A percentile compares a stretch with the other conserved stretches of the same genome.
phyloP scores from a whole-genome alignment of 352 stramenopile genomes.

The Globisporangium abappressorium region DNA sequence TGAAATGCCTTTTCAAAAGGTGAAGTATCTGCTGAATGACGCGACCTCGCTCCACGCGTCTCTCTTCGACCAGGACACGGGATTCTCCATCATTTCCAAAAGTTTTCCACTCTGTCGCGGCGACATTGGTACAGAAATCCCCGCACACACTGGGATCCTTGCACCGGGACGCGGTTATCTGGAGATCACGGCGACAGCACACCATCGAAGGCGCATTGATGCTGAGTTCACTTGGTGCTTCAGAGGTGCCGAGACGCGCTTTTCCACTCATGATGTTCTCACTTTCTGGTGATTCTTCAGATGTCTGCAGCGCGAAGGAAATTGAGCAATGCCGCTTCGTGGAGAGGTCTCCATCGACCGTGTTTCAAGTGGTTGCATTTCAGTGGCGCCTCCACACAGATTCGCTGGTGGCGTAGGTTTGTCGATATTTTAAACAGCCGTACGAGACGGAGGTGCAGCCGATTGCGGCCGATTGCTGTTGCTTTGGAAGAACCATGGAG shows the following conservation, averaged over 20 bases:
- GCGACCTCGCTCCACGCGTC: conserved; percentile 4
- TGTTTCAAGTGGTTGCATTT: conserved; percentile 13
- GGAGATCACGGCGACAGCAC: conserved; percentile 9
- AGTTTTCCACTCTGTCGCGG: conserved; percentile 5
- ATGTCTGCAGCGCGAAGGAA: conserved; percentile 1
- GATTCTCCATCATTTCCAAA: conserved; percentile 1
- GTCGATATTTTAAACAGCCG: conserved; percentile 12
- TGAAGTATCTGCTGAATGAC: conserved; percentile 7
- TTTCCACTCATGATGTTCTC: conserved; percentile 2
- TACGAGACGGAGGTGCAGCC: conserved; percentile 4
- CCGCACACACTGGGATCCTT: conserved; percentile 1
- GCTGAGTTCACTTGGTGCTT: conserved; percentile 3
- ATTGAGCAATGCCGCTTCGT: conserved; percentile 5
- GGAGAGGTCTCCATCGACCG: neutral
- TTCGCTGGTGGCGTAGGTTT: neutral
- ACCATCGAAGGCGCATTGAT: neutral
- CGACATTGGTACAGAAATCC: conserved; percentile 11
- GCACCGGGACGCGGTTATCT: conserved; percentile 8
- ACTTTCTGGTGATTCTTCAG: neutral
- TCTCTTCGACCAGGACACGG: neutral
- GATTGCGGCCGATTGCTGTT: neutral
- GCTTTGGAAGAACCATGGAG: conserved; percentile 8
- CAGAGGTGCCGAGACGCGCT: neutral
- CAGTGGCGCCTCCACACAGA: neutral
- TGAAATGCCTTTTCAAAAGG: conserved; percentile 8